phyloP scores from a whole-genome alignment of 73 alveolate species.

The Symbiodinium pilosum region DNA sequence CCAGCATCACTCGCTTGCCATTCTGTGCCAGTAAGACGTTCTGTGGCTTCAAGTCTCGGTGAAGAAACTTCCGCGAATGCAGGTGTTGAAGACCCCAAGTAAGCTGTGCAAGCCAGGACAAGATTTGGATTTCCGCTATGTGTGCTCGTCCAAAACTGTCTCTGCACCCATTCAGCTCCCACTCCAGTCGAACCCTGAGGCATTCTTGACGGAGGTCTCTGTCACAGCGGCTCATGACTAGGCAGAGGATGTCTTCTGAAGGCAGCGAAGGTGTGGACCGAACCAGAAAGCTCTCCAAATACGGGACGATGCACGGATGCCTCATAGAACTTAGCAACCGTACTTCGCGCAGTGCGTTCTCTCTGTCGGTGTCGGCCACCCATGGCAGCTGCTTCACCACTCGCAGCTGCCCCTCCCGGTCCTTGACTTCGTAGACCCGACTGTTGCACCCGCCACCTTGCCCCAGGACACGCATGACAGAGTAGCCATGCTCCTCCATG shows the following conservation, averaged over 20 bases:
- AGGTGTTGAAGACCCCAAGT: slow-evolving; percentile 83
- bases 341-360: slow-evolving; percentile 76
- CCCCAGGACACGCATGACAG: slow-evolving; percentile 89
- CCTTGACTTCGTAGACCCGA: slow-evolving; percentile 74
- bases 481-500: slow-evolving; percentile 93
- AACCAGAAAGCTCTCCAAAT: slow-evolving; percentile 68
- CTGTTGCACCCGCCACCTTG: slow-evolving; percentile 78
- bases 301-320: slow-evolving; percentile 86
- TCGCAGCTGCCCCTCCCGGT: slow-evolving; percentile 62
- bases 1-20: slow-evolving; percentile 86
- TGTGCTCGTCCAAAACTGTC: slow-evolving; percentile 35
- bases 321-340: slow-evolving; percentile 40
- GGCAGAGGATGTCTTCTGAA: slow-evolving; percentile 68
- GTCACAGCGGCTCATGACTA: slow-evolving; percentile 93
- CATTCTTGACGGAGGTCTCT: slow-evolving; percentile 82
- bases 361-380: slow-evolving; percentile 75
- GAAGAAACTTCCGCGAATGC: slow-evolving; percentile 86
- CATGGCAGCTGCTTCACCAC: slow-evolving; percentile 90
- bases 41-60: slow-evolving; percentile 92
- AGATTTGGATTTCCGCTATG: slow-evolving; percentile 26
- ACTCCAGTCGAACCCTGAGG: slow-evolving; percentile 63
- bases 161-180: slow-evolving; percentile 43
- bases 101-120: slow-evolving; percentile 80
- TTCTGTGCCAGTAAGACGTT: slow-evolving; percentile 15
- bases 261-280: slow-evolving; percentile 84